Conservation (phyloP, 148 eudicot species). For the Dysphania ambrosioides region DNA sequence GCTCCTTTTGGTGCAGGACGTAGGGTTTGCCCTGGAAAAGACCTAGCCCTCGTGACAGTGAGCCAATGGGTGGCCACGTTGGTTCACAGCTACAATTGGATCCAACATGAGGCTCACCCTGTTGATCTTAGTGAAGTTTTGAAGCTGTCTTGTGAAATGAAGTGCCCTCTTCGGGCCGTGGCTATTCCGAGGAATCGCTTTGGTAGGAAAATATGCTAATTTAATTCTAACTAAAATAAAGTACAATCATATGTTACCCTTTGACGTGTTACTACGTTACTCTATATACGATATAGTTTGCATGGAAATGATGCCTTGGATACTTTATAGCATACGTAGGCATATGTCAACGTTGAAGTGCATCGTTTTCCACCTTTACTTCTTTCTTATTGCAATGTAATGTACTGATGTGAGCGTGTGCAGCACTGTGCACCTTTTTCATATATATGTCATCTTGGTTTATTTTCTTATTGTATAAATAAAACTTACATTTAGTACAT, state of each 20-base stretch:
- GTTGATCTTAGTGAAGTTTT: slow-evolving; percentile 50
- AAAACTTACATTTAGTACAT: not conserved
- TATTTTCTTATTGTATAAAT: not conserved
- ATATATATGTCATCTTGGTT: not conserved
- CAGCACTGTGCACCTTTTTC: not conserved
- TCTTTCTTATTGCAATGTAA: not conserved
- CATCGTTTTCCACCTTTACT: not conserved
- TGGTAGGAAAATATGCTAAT: slow-evolving; percentile 6
- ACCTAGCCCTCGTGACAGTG: slow-evolving; percentile 52
- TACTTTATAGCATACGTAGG: not conserved
- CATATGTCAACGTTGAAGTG: slow-evolving; percentile 5
- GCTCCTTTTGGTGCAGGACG: slow-evolving; percentile 77
- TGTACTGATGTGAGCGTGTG: slow-evolving; percentile 5
- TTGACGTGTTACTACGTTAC: slow-evolving; percentile 6
- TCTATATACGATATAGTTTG: slow-evolving; percentile 2
- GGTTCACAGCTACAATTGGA: slow-evolving; percentile 42
- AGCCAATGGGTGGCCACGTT: slow-evolving; percentile 53
- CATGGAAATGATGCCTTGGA: slow-evolving; percentile 6
- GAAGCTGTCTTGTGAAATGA: slow-evolving; percentile 69
- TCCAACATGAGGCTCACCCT: slow-evolving; percentile 14
- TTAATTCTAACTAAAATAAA: too few species aligned
- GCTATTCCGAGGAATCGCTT: slow-evolving; percentile 33
- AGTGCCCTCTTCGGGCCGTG: slow-evolving; percentile 41
- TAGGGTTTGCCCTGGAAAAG: slow-evolving; percentile 60
- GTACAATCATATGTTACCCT: not conserved